Percentiles rank a stretch among this genome's conserved stretches.
phyloP scores from a whole-genome alignment of 371 early-diverging fungal genomes.

The Mortierella sp. region DNA sequence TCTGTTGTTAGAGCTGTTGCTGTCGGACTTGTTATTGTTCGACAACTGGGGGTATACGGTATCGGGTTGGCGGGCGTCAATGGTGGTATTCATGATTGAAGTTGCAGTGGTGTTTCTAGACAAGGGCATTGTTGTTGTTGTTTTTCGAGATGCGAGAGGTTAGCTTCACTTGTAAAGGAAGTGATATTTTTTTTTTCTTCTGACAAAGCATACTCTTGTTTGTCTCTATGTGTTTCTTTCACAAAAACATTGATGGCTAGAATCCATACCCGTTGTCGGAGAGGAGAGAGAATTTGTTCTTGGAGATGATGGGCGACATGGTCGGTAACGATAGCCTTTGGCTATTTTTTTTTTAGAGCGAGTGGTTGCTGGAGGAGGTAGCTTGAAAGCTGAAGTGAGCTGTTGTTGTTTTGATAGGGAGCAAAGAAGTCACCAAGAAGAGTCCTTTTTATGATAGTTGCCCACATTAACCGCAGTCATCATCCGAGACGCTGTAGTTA shows the following conservation, averaged over 20 bases:
- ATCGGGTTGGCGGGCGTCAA: neutral
- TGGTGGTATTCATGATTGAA: neutral
- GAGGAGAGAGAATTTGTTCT: conserved; percentile 10
- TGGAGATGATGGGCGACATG: conserved; percentile 2
- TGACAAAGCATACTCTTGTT: neutral
- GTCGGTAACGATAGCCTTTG: neutral
- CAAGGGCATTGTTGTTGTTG: neutral
- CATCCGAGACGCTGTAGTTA: neutral
- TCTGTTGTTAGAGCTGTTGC: neutral
- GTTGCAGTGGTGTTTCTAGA: conserved; percentile 1
- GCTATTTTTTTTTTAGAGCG: neutral
- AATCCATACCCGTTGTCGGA: conserved; percentile 1
- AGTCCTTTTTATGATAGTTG: neutral
- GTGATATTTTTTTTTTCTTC: neutral
- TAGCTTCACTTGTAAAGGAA: neutral
- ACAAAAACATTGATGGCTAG: neutral
- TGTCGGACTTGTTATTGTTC: neutral
- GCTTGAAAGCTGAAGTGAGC: neutral
- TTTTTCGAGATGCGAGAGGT: neutral
- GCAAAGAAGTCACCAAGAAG: neutral
- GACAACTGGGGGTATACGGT: conserved; percentile 1
- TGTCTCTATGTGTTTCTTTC: neutral
- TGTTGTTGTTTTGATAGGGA: neutral
- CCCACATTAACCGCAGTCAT: neutral
- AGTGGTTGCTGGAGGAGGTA: neutral